Base-by-base conservation (phyloP, 257 asterid genomes). In the Rubia yunnanensis region DNA sequence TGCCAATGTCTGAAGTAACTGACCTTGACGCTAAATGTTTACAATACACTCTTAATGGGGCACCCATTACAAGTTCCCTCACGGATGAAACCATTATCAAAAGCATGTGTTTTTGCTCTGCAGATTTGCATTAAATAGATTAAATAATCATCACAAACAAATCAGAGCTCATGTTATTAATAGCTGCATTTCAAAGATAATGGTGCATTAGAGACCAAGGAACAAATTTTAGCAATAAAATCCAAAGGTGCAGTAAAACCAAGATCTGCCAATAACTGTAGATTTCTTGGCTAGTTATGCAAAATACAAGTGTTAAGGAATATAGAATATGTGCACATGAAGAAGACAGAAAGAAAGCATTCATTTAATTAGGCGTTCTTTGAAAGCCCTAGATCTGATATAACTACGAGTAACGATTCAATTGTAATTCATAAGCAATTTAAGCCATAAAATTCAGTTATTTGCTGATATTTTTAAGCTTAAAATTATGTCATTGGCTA, bases 21-120 rank as follows among this genome's bases (percentile, higher is more conserved):
- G 82, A 77, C 83, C 97, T 86, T 20, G 83, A 71, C 74, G 80
- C 72, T 73, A 92, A 88, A 58, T 83, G 94, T 73, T 82, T 92
- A n/a, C 90, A 74, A 77, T 86, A 60, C 20, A 77, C 94, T 80
- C 92, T 85, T 74, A 92, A 66, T 55, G 95, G 99, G 10, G 97
- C 99, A 63, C 99, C 96, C 76, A 83, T 80, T 36, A 92, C 99
- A 60, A 89, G 86, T 82, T 92, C 99, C 82, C 96, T 77, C 67
- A 92, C 76, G 10, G 99, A 89, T 71, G 96, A 91, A 82, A 89
- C 78, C 88, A 83, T 89, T 65, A 85, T 74, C 80, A 92, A 69
- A 68, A 86, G 73, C 34, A 89, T 80, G 65, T 86, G 85, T 71
- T 81, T 85, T 27, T 80, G 81, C 65, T 84, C 97, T 89, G 68